phyloP scores from a whole-genome alignment of 495 filamentous ascomycete genomes.

The Daldinia childiae region DNA sequence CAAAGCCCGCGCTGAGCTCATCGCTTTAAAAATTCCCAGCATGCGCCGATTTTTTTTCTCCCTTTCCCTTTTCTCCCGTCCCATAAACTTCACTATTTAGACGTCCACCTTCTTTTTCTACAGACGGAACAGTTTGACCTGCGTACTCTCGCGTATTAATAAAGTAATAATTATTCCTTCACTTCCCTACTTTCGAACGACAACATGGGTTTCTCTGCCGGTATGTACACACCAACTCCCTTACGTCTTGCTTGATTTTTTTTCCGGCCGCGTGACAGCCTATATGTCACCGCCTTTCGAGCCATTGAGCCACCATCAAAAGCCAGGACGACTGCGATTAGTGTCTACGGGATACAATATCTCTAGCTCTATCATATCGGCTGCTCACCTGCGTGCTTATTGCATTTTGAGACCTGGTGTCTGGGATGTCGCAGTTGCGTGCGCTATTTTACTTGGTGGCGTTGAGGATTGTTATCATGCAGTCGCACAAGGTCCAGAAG shows the following conservation, averaged over 20 bases:
- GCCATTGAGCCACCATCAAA: constrained; percentile 43
- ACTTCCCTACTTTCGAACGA: constrained; percentile 28
- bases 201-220: constrained; percentile 57
- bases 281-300: constrained; percentile 30
- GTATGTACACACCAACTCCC: constrained; percentile 49
- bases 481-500: constrained; percentile 1
- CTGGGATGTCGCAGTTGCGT: constrained; percentile 21
- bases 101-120: constrained; percentile 56
- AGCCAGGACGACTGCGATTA: constrained; percentile 23
- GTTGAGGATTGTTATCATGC: not conserved
- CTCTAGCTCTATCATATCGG: constrained; percentile 12
- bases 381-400: not conserved
- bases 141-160: constrained; percentile 25
- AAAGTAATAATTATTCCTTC: constrained; percentile 30
- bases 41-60: constrained; percentile 48
- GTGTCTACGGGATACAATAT: constrained; percentile 31
- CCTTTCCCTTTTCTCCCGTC: constrained; percentile 41
- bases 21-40: constrained; percentile 50
- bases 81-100: constrained; percentile 53
- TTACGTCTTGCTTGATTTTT: constrained; percentile 20
- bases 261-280: constrained; percentile 20
- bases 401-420: constrained; percentile 11
- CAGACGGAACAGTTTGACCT: constrained; percentile 34
- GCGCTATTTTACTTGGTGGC: constrained; percentile 52
- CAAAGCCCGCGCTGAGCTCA: constrained; percentile 45